These are phyloP conservation scores for Furcasterigmium furcatum DNA, from an alignment of 2,329 filamentous ascomycete genomes.

Conservation along the genomic window DNA sequence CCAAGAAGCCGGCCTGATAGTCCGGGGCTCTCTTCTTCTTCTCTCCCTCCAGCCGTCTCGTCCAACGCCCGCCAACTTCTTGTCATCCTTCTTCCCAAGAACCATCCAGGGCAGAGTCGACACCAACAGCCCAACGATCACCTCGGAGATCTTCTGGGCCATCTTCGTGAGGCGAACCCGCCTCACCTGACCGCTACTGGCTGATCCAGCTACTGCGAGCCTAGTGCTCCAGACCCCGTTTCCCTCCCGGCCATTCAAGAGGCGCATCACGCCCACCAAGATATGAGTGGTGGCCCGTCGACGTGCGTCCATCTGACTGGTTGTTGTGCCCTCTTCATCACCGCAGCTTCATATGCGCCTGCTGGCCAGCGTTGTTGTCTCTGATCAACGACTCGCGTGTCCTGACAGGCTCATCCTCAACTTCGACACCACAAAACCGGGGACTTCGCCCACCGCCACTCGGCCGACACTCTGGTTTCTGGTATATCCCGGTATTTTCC, in stretches of 20 bases:
- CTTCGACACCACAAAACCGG: background rate
- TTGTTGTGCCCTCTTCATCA: background rate
- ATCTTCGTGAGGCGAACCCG: no score
- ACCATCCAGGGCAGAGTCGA: no score
- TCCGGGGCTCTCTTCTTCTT: background rate
- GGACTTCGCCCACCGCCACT: no score
- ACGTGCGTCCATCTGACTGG: slow-evolving; percentile 3
- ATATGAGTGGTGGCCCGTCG: slow-evolving; percentile 1
- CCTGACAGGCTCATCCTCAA: background rate
- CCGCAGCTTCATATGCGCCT: background rate
- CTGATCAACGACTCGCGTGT: background rate
- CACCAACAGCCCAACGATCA: no score
- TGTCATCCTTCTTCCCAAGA: no score
- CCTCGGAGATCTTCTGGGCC: no score
- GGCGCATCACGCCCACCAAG: background rate
- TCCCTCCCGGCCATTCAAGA: slow-evolving; percentile 2
- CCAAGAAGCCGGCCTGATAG: background rate
- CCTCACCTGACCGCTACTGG: background rate
- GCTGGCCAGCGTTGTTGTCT: no score
- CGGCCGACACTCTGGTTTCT: no score
- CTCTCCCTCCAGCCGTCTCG: background rate
- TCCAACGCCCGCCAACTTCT: no score
- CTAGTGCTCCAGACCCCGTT: background rate
- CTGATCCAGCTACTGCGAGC: background rate
- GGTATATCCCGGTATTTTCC: no score